These are phyloP conservation scores for Fraxinus anomala DNA, from an alignment of 257 asterid genomes.

Conservation along the genomic window DNA sequence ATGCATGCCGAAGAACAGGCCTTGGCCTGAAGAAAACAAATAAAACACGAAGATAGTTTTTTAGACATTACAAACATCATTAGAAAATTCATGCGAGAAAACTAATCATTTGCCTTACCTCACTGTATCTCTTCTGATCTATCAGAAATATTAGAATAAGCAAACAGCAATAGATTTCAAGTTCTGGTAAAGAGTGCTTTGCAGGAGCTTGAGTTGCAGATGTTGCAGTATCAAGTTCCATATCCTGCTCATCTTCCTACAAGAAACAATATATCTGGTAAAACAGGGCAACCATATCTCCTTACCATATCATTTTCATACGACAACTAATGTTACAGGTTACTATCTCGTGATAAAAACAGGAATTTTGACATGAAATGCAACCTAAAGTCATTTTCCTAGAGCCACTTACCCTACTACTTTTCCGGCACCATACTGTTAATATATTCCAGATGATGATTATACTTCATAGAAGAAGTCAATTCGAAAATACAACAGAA, in stretches of 20 bases:
- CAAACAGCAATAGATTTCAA: conserved; percentile 71
- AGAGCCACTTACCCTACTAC: neutral
- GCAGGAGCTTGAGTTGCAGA: conserved; percentile 51
- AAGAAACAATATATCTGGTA: conserved; percentile 25
- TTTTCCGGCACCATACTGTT: neutral
- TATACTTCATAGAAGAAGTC: too few species aligned
- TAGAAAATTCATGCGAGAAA: neutral
- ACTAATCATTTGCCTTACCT: conserved; percentile 41
- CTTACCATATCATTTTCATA: neutral
- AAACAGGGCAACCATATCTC: conserved; percentile 6
- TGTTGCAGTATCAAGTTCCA: conserved; percentile 58
- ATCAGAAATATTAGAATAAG: conserved; percentile 62
- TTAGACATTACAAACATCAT: conserved; percentile 14
- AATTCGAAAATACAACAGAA: too few species aligned
- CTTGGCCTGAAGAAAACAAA: neutral
- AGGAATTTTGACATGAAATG: neutral
- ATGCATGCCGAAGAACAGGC: too few species aligned
- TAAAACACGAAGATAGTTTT: conserved; percentile 16
- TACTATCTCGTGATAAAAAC: neutral
- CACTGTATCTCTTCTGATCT: conserved; percentile 62
- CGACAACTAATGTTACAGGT: neutral
- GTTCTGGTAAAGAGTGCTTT: conserved; percentile 65
- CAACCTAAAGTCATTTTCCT: neutral
- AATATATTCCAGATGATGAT: neutral
- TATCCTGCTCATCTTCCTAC: conserved; percentile 63